Evolutionary conservation across 176 grass and related monocot genomes (phyloP), one percentile per base, ranked within the genome.

Genomic region (Triticum dicoccoides): DNA sequence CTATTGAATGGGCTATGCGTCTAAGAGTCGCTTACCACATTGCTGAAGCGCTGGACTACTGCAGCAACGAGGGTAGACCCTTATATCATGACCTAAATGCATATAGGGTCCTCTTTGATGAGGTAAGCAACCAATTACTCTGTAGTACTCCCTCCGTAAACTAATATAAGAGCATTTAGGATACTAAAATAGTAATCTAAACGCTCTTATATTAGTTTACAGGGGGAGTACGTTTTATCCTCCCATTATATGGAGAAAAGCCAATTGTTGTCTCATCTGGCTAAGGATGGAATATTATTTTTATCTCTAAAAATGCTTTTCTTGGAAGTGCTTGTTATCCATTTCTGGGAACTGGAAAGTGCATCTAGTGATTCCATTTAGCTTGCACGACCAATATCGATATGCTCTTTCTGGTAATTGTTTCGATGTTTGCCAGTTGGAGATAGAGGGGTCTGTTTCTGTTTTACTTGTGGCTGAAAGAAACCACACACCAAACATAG

Each of bases 1-100:
- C 97, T 73, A 91, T 99, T 77, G 97, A 99, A 86, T 99, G 97
- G 97, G 94, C 97, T 75, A 99, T 99, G 97, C 97, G 97, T 24
- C 78, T 99, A 47, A 94, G 94, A 88, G 97, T 99, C 83, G 89
- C 94, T 37, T 89, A 88, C 58, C 94, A 94, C 68, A 99, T 99
- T 69, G 94, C 97, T 61, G 94, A 97, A 87, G 97, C 90, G 39
- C 86, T 96, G 77, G 94, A 99, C 41, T 97, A 94, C 61, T 94
- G 94, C 76, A 89, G 90, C 52, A 90, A 73, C 11, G 83, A 99
- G 63, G 94, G 89, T 49, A 86, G 92, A 21, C 92, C 92, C 70
- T 58, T 99, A 78, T 99, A 99, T 83, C 97, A 99, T 85, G 97
- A 99, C 68, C 82, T 99, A 74, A 96, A 99, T 82, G 89, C 97